A percentile compares a stretch with the other conserved stretches of the same genome.
Evolutionary conservation across 352 stramenopile species (phyloP).

Genomic region (Thalassiosira mediterranea): DNA sequence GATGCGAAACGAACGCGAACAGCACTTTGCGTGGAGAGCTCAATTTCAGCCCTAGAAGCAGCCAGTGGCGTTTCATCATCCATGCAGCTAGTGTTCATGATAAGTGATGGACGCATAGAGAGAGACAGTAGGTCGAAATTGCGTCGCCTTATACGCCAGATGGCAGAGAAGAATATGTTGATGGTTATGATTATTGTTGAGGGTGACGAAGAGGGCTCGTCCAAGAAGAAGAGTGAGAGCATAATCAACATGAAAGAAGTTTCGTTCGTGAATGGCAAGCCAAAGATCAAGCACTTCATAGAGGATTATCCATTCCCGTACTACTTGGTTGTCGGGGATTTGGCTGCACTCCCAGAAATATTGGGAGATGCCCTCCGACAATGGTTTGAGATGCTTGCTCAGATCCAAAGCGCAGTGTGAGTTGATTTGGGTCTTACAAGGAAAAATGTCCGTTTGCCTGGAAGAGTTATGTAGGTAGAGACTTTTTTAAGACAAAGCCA

Average conservation of each 20-base stretch:
- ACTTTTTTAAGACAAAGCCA: slow-evolving; percentile 2
- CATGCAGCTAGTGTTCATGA: slow-evolving; percentile 98
- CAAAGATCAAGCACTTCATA: slow-evolving; percentile 96
- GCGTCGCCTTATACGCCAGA: slow-evolving; percentile 94
- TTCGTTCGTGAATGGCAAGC: slow-evolving; percentile 94
- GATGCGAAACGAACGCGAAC: slow-evolving; percentile 97
- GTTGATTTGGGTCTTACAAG: too few species aligned
- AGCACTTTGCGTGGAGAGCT: slow-evolving; percentile 91
- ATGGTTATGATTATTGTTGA: slow-evolving; percentile 98
- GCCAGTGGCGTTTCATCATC: slow-evolving; percentile 63
- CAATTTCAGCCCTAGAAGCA: slow-evolving; percentile 90
- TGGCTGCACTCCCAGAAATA: slow-evolving; percentile 95
- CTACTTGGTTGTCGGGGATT: slow-evolving; percentile 97
- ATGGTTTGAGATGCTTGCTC: slow-evolving; percentile 98
- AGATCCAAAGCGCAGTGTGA: slow-evolving; percentile 62
- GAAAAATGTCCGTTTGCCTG: neutral
- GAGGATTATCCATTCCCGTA: slow-evolving; percentile 99
- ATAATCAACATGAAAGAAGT: slow-evolving; percentile 99
- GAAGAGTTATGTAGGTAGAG: neutral
- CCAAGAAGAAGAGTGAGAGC: slow-evolving; percentile 85
- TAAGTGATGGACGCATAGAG: slow-evolving; percentile 98
- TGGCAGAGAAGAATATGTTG: slow-evolving; percentile 96
- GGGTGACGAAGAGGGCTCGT: slow-evolving; percentile 59
- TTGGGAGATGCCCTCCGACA: slow-evolving; percentile 98
- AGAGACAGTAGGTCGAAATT: slow-evolving; percentile 93